Percentiles rank a stretch among this genome's conserved stretches.
Evolutionary conservation across 2,329 filamentous ascomycete genomes (phyloP).

Genomic region (Stachybotrys elegans): DNA sequence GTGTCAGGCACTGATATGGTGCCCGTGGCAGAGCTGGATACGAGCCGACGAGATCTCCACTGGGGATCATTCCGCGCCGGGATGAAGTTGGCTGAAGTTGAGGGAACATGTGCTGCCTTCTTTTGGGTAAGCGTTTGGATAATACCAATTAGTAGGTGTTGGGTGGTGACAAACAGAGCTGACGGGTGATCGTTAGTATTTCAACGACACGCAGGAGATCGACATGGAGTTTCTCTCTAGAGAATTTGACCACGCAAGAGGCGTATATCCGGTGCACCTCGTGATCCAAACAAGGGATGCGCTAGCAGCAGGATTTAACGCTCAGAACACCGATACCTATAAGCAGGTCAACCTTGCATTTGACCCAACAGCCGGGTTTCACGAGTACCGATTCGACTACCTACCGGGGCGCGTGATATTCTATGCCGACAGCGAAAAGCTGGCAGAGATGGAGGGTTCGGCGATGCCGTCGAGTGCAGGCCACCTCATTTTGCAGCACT

Average conservation of each 20-base stretch:
- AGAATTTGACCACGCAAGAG: conserved; percentile 49
- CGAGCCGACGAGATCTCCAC: conserved; percentile 54
- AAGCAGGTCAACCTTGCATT: conserved; percentile 56
- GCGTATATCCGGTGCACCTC: conserved; percentile 60
- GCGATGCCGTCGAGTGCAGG: conserved; percentile 57
- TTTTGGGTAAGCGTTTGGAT: conserved; percentile 65
- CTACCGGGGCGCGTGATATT: conserved; percentile 57
- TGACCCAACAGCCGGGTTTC: conserved; percentile 58
- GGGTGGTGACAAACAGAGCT: too few species aligned
- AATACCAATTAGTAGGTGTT: too few species aligned
- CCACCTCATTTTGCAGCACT: conserved; percentile 66
- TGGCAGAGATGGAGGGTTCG: conserved; percentile 51
- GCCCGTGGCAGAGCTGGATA: conserved; percentile 59
- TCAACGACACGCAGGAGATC: conserved; percentile 74
- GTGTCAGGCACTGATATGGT: conserved; percentile 38
- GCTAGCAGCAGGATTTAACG: conserved; percentile 55
- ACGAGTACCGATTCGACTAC: conserved; percentile 80
- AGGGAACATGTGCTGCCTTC: conserved; percentile 72
- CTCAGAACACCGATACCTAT: conserved; percentile 54
- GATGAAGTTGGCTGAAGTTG: conserved; percentile 56
- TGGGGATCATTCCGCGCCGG: conserved; percentile 66
- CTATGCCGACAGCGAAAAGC: conserved; percentile 57
- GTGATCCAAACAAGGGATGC: conserved; percentile 67
- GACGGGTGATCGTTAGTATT: too few species aligned
- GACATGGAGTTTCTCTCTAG: conserved; percentile 74